Percentiles rank a stretch among this genome's conserved stretches.
Conservation (phyloP, 2,329 filamentous ascomycete genomes). For the Ophiostoma perfectum region DNA sequence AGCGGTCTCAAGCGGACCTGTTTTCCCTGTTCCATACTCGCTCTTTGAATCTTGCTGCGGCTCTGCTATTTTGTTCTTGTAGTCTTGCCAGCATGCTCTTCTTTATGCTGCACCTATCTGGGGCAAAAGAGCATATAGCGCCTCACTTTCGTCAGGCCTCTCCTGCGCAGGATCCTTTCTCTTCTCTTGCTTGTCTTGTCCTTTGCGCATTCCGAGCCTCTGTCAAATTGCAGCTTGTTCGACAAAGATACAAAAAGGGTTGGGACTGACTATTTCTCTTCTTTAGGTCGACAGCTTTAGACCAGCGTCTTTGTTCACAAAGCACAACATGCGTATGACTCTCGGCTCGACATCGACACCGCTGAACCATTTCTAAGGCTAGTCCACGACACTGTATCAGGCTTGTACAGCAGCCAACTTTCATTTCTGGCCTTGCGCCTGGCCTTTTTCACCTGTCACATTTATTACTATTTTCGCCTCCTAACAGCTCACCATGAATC, state of each 20-base stretch:
- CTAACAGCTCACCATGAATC: slow-evolving; percentile 45
- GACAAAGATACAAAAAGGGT: too few species aligned
- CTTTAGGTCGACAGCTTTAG: not conserved
- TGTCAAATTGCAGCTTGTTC: not conserved
- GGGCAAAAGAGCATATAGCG: not conserved
- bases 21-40: not conserved
- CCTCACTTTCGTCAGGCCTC: not conserved
- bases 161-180: not conserved
- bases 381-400: slow-evolving; percentile 22
- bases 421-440: slow-evolving; percentile 11
- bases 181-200: not conserved
- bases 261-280: too few species aligned
- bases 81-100: not conserved
- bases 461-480: not conserved
- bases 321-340: slow-evolving; percentile 51
- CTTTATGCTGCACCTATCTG: not conserved
- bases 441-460: not conserved
- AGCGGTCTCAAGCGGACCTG: not conserved
- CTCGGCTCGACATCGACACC: slow-evolving; percentile 42
- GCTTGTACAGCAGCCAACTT: slow-evolving; percentile 4
- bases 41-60: not conserved
- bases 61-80: not conserved
- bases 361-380: too few species aligned
- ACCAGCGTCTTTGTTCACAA: slow-evolving; percentile 22
- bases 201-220: not conserved